Base-by-base conservation (phyloP, 441 rosid species). In the Populus hybrid region DNA sequence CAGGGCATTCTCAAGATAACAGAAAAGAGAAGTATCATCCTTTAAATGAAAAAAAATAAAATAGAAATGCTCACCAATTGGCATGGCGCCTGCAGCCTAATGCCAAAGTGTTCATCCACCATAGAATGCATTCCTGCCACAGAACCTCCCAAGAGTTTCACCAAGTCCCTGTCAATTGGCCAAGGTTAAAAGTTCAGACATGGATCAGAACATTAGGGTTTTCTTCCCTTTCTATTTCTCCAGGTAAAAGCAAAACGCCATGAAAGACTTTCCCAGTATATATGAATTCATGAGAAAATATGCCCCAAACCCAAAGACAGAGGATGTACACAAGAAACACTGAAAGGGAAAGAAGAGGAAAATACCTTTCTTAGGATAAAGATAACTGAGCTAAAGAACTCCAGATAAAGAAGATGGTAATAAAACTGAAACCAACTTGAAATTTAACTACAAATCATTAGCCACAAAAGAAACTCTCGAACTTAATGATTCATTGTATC, bases 31-130 rank as follows among this genome's bases (percentile, higher is more conserved):
- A 42, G 69, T 20, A 21, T 67, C n/a, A 0, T 34, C n/a, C 59
- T 23, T 72, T 36, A 67, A 70, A 28, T 1, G 50, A 53, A 77
- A 10, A 75, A 4, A 38, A 10, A 24, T 24, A 9, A 35, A 50
- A 8, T 70, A 20, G 20, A 75, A 77, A 70, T 23, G 63, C 84
- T 26, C 40, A 95, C 97, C 97, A 18, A 94, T 94, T 35, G 99
- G 98, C 74, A 95, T 87, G 64, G 95, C 95, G 11, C 97, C 99
- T 2, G 97, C 97, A 79, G 97, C 94, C 98, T 81, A 16, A 94
- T 94, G 75, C 98, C 97, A 70, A 95, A 94, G 75, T 94, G 98
- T 87, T 95, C 97, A 57, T 95, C 97, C 78, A 81, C 88, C 98
- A 94, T 94, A n/a, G 93, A 90, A 77, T 95, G 98, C 74, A 94